A percentile compares a stretch with the other conserved stretches of the same genome.
These are phyloP conservation scores for Baeospora myosura DNA, from an alignment of 1,284 basidiomycete species.

Conservation along the genomic window DNA sequence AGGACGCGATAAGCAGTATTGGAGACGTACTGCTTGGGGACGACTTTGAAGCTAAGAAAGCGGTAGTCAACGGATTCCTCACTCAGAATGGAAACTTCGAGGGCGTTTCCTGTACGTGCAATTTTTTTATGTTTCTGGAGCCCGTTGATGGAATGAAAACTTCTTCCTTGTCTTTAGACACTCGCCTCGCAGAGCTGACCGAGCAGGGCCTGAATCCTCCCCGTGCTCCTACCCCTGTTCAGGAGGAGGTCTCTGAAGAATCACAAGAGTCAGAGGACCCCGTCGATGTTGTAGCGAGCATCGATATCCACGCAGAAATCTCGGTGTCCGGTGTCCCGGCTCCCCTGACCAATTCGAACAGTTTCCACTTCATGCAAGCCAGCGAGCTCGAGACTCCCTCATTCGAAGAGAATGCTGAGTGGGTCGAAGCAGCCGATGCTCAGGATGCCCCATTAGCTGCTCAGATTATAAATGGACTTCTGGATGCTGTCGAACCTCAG, in stretches of 20 bases:
- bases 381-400: slow-evolving; percentile 58
- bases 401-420: slow-evolving; percentile 43
- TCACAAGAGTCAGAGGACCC: no score
- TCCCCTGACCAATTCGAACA: slow-evolving; percentile 33
- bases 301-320: slow-evolving; percentile 15
- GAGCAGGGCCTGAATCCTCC: slow-evolving; percentile 42
- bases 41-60: slow-evolving; percentile 40
- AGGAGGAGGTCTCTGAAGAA: slow-evolving; percentile 16
- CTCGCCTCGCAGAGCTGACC: slow-evolving; percentile 49
- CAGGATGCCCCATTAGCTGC: slow-evolving; percentile 18
- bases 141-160: no score
- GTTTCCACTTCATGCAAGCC: slow-evolving; percentile 71
- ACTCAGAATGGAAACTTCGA: slow-evolving; percentile 49
- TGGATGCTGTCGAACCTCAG: no score
- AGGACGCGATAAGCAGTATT: slow-evolving; percentile 43
- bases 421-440: slow-evolving; percentile 38
- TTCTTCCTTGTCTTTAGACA: slow-evolving; percentile 32
- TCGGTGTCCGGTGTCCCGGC: slow-evolving; percentile 30
- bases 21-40: slow-evolving; percentile 48
- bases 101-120: slow-evolving; percentile 49
- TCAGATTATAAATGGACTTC: not conserved
- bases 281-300: slow-evolving; percentile 6
- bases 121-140: slow-evolving; percentile 13
- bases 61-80: slow-evolving; percentile 47
- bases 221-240: slow-evolving; percentile 23